These are phyloP conservation scores for Aureobasidium sp. DNA, from an alignment of 2,329 filamentous ascomycete genomes.

Conservation along the genomic window DNA sequence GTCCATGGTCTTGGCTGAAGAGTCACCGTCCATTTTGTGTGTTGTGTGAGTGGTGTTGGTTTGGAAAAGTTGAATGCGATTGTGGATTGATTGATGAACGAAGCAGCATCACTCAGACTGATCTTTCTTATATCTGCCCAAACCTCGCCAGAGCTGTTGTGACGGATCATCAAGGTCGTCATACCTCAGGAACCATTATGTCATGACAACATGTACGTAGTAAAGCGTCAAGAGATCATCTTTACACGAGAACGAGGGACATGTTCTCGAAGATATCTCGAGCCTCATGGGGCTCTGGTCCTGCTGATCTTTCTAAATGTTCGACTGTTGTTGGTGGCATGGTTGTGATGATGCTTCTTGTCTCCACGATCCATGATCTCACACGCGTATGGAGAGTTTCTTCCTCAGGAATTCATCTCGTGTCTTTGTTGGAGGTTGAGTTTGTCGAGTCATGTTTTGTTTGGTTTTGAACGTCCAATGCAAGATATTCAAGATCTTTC, in stretches of 20 bases:
- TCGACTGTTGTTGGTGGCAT: not conserved
- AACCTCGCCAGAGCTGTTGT: not conserved
- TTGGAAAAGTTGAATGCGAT: not conserved
- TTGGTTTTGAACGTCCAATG: not conserved
- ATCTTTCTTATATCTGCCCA: not conserved
- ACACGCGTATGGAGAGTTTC: not conserved
- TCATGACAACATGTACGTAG: conserved; percentile 12
- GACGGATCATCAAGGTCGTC: conserved; percentile 9
- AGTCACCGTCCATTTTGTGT: conserved; percentile 22
- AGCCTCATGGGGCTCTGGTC: not conserved
- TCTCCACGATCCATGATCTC: not conserved
- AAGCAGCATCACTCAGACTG: not conserved
- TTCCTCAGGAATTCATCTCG: not conserved
- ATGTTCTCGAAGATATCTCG: not conserved
- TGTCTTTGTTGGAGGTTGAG: too few species aligned
- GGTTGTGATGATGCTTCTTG: not conserved
- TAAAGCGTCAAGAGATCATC: conserved; percentile 1
- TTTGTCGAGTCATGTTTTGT: not conserved
- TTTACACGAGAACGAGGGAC: not conserved
- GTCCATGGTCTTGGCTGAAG: conserved; percentile 20
- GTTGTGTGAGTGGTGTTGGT: not conserved
- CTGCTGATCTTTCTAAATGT: not conserved
- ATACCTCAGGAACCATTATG: conserved; percentile 11
- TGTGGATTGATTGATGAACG: not conserved
- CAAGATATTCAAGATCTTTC: not conserved